Evolutionary conservation across 805 yeast species (phyloP), one percentile per base, ranked within the genome.

Genomic region (Candida jianshihensis): DNA sequence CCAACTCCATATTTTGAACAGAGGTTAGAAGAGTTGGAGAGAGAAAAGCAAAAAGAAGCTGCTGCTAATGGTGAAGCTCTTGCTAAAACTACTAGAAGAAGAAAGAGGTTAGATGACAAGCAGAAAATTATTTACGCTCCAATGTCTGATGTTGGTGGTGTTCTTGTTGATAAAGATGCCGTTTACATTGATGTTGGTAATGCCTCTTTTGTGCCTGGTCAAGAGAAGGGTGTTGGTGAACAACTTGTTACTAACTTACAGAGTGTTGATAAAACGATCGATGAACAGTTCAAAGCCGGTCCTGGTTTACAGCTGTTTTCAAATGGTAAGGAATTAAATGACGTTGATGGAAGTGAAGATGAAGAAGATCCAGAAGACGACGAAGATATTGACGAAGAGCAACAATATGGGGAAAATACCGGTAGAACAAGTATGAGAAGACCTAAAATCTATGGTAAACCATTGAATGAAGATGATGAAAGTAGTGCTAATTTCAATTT

Each of bases 111-210:
- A 36, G 97, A 92, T 47, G 98, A 92, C 54, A 86, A 81, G 49
- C 95, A 87, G 56, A 92, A 89, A 58, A 76, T 87, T 47, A 87
- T 92, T 3, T 92, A 94, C 59, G 99, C 98, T 0, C 99, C 99
- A 34, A 92, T 92, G 99, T 85, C 97, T 32, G 97, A 92, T 60
- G 96, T 92, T n/a, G 97, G 97, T 39, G 99, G 99, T 58, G 95
- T 92, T 26, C 68, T 92, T 46, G 87, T 92, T 42, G 99, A 92
- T 63, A 89, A 83, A 56, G 99, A 92, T 65, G 96, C 98, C 8
- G 98, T 92, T 3, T 92, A 89, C 52, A 86, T 92, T 41, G 97
- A 66, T 44, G 62, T 65, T 30, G 69, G 70, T 25, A 64, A 63
- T 29, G 70, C 69, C 35, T 57, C 71, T 27, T 83, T 83, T 57